A percentile compares a stretch with the other conserved stretches of the same genome.
Conservation (phyloP, 371 early-diverging fungal species). For the Batrachochytrium dendrobatidis region DNA sequence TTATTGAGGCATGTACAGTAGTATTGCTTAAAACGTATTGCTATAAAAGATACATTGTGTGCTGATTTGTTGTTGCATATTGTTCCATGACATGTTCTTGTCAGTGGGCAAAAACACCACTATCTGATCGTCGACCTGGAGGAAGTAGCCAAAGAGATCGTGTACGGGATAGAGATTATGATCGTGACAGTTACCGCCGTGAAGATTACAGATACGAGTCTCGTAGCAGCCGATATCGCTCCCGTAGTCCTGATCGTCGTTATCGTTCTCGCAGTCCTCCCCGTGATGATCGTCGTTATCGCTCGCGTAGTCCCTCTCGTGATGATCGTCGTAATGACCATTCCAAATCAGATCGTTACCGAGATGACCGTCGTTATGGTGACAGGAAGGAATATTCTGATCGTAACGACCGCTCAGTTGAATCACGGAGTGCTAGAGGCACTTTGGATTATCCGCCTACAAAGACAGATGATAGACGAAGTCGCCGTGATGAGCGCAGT, state of each 20-base stretch:
- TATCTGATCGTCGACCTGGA: too few species aligned
- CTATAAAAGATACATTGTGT: not conserved
- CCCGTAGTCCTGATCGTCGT: not conserved
- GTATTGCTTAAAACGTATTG: not conserved
- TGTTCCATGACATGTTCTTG: not conserved
- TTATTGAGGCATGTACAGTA: slow-evolving; percentile 1
- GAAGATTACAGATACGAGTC: not conserved
- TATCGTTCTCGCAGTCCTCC: not conserved
- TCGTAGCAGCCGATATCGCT: not conserved
- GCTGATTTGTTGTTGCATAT: not conserved
- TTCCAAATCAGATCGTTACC: too few species aligned
- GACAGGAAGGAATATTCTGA: not conserved
- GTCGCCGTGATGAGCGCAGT: too few species aligned
- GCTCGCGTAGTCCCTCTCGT: not conserved
- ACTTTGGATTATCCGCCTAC: too few species aligned
- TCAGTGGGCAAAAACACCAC: not conserved
- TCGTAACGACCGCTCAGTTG: not conserved
- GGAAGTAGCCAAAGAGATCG: too few species aligned
- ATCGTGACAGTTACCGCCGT: slow-evolving; percentile 1
- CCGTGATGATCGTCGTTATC: not conserved
- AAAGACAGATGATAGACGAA: too few species aligned
- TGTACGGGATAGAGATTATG: too few species aligned
- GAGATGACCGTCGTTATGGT: not conserved
- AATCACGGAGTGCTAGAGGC: not conserved
- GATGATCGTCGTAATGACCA: not conserved